Conservation (phyloP, 163 green algal species). For the Volvox carteri region DNA sequence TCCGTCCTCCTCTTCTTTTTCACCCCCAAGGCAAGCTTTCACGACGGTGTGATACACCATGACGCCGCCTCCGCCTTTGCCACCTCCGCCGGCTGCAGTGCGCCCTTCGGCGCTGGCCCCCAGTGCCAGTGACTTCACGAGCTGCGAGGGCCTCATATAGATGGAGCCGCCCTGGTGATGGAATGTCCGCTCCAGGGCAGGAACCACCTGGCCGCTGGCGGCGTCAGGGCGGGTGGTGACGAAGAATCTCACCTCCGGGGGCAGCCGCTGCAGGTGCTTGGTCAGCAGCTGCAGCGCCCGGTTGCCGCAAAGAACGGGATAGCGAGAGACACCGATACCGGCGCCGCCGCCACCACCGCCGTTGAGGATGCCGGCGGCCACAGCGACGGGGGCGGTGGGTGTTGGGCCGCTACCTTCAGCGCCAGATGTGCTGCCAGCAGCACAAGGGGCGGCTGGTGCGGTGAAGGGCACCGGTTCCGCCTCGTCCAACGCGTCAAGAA, state of each 20-base stretch:
- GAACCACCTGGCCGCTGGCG: background rate
- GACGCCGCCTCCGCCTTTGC: background rate
- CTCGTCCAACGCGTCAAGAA: slow-evolving; percentile 56
- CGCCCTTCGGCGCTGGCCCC: no score
- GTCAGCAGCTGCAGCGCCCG: slow-evolving; percentile 33
- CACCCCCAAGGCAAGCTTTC: slow-evolving; percentile 3
- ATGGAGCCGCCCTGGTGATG: background rate
- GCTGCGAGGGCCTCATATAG: slow-evolving; percentile 1
- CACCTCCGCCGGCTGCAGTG: background rate
- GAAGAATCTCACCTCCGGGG: slow-evolving; percentile 35
- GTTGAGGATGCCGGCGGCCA: no score
- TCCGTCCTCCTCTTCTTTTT: background rate
- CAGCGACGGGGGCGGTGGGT: no score
- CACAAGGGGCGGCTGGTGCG: background rate
- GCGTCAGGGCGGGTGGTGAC: slow-evolving; percentile 8
- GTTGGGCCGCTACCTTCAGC: no score
- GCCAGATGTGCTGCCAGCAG: background rate
- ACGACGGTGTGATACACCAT: slow-evolving; percentile 54
- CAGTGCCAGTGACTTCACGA: background rate
- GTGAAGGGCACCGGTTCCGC: slow-evolving; percentile 16
- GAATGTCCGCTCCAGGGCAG: slow-evolving; percentile 16
- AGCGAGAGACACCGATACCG: background rate
- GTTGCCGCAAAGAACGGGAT: slow-evolving; percentile 22
- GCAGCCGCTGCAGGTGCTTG: slow-evolving; percentile 4
- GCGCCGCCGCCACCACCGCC: background rate